A percentile compares a stretch with the other conserved stretches of the same genome.
Conservation (phyloP, 352 stramenopile species). For the Hyaloperonospora brassicae region DNA sequence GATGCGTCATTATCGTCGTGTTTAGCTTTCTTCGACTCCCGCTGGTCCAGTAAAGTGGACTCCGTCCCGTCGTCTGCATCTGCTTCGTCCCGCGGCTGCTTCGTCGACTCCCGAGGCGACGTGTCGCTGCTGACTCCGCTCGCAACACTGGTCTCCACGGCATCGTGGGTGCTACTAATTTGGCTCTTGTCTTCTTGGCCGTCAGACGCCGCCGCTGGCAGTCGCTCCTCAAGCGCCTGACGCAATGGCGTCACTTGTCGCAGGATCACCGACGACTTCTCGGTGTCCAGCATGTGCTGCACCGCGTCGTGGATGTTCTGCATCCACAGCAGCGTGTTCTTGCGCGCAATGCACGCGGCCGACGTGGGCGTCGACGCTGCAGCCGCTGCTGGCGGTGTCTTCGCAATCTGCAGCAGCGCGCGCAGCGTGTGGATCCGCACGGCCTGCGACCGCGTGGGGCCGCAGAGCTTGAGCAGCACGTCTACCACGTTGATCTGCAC, state of each 20-base stretch:
- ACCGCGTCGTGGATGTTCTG: conserved; percentile 37
- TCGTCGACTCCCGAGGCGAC: conserved; percentile 16
- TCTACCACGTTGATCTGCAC: conserved; percentile 69
- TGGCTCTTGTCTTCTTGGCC: conserved; percentile 1
- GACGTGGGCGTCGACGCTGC: conserved; percentile 22
- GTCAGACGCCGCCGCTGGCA: conserved; percentile 10
- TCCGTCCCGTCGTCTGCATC: conserved; percentile 1
- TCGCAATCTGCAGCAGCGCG: conserved; percentile 62
- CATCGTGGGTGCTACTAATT: background rate
- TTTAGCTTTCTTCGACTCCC: conserved; percentile 28
- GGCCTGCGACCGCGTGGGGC: conserved; percentile 31
- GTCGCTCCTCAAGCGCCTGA: conserved; percentile 36
- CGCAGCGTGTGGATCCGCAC: conserved; percentile 73
- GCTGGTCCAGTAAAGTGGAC: conserved; percentile 9
- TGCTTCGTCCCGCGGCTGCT: conserved; percentile 22
- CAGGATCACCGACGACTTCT: conserved; percentile 50
- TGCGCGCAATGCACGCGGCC: conserved; percentile 19
- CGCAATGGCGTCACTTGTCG: conserved; percentile 52
- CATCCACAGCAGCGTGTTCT: conserved; percentile 32
- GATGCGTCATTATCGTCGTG: conserved; percentile 9
- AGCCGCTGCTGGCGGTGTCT: conserved; percentile 23
- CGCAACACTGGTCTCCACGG: background rate
- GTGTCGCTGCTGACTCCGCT: conserved; percentile 4
- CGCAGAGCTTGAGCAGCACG: conserved; percentile 46
- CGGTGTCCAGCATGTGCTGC: conserved; percentile 28